These are phyloP conservation scores for Tetracladium marchalianum DNA, from an alignment of 495 filamentous ascomycete species.

Conservation along the genomic window DNA sequence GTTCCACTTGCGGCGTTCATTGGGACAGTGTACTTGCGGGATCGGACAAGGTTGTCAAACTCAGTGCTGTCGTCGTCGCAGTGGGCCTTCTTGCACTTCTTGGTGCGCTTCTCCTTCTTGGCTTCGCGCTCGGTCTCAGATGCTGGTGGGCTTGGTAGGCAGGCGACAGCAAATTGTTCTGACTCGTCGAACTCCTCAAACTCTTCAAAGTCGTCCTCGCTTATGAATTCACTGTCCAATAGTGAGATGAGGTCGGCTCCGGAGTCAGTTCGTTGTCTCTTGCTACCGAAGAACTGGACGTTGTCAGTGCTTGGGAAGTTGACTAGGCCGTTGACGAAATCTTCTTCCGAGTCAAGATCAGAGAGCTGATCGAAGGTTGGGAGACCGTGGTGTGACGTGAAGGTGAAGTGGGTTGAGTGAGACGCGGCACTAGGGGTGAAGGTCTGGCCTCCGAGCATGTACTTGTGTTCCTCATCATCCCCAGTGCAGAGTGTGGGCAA, in stretches of 20 bases:
- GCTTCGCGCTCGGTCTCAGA: slow-evolving; percentile 35
- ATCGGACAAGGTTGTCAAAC: slow-evolving; percentile 25
- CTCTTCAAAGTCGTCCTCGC: slow-evolving; percentile 68
- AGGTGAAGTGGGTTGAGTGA: slow-evolving; percentile 38
- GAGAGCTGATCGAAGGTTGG: slow-evolving; percentile 77
- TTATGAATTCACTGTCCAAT: slow-evolving; percentile 66
- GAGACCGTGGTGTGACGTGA: slow-evolving; percentile 50
- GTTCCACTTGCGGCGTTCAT: slow-evolving; percentile 35
- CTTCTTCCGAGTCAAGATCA: slow-evolving; percentile 88
- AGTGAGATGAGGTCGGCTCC: slow-evolving; percentile 37
- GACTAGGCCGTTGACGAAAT: slow-evolving; percentile 69
- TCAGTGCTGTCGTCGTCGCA: slow-evolving; percentile 27
- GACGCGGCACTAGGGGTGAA: slow-evolving; percentile 41
- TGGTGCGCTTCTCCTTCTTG: slow-evolving; percentile 54
- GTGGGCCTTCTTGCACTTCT: slow-evolving; percentile 37
- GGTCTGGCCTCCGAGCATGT: slow-evolving; percentile 55
- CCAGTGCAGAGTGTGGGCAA: slow-evolving; percentile 58
- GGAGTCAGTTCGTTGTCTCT: slow-evolving; percentile 65
- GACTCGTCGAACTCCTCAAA: slow-evolving; percentile 46
- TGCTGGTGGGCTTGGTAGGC: slow-evolving; percentile 35
- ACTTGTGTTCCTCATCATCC: slow-evolving; percentile 69
- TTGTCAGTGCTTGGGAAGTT: slow-evolving; percentile 54
- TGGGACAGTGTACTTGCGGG: slow-evolving; percentile 28
- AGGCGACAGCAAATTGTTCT: slow-evolving; percentile 44
- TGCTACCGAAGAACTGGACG: slow-evolving; percentile 56